These are phyloP conservation scores for Trifolium repens DNA, from an alignment of 306 rosid genomes.

Conservation along the genomic window DNA sequence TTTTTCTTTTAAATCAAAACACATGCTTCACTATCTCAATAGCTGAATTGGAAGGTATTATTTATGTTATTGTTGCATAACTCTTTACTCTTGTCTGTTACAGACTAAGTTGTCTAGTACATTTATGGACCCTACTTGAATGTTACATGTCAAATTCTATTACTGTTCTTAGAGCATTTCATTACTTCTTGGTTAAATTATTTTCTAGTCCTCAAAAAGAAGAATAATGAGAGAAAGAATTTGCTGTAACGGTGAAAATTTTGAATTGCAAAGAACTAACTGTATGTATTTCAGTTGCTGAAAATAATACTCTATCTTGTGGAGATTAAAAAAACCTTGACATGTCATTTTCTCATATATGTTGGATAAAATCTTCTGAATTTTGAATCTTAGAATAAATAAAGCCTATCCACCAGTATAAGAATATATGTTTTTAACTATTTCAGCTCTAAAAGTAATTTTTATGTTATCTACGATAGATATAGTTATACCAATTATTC, in stretches of 20 bases:
- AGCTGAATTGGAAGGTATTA: conserved; percentile 53
- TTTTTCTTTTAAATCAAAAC: conserved; percentile 45
- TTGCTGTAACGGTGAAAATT: conserved; percentile 37
- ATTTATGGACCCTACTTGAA: conserved; percentile 45
- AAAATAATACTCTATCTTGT: conserved; percentile 16
- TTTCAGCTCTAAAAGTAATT: not conserved
- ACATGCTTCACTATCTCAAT: conserved; percentile 50
- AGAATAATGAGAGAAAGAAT: conserved; percentile 34
- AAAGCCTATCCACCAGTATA: conserved; percentile 23
- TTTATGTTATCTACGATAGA: no score
- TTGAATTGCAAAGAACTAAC: conserved; percentile 24
- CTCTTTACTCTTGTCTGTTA: conserved; percentile 55
- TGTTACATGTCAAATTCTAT: conserved; percentile 44
- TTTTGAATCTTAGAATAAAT: conserved; percentile 26
- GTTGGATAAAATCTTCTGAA: conserved; percentile 17
- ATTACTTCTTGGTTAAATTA: conserved; percentile 35
- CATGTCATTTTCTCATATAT: conserved; percentile 12
- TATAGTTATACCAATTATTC: no score
- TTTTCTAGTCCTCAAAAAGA: conserved; percentile 13
- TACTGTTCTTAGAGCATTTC: conserved; percentile 2
- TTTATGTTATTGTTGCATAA: conserved; percentile 47
- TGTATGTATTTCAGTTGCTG: conserved; percentile 29
- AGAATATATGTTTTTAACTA: not conserved
- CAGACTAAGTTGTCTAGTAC: conserved; percentile 48
- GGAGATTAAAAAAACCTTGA: conserved; percentile 1